A percentile compares a stretch with the other conserved stretches of the same genome.
phyloP scores from a whole-genome alignment of 805 yeast genomes.

The Kurtzmaniella cleridarum region DNA sequence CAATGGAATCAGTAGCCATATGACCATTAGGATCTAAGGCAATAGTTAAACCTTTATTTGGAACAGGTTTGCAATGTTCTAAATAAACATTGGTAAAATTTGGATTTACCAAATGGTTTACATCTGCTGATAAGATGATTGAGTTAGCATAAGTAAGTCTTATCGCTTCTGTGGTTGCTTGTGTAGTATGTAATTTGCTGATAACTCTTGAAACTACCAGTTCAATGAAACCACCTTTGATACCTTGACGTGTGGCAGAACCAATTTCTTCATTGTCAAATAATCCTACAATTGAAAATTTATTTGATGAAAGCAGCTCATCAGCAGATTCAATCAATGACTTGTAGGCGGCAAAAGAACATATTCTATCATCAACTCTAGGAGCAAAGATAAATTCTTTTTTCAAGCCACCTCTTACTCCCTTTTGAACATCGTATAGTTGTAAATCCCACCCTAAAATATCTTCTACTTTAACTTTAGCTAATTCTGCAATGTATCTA shows the following conservation, averaged over 20 bases:
- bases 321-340: conserved; percentile 44
- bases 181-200: conserved; percentile 18
- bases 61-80: conserved; percentile 74
- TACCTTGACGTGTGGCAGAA: conserved; percentile 75
- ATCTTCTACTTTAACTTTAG: conserved; percentile 54
- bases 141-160: conserved; percentile 63
- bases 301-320: conserved; percentile 20
- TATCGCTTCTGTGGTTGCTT: conserved; percentile 20
- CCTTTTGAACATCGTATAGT: conserved; percentile 76
- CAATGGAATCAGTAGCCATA: conserved; percentile 77
- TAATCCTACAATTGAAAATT: conserved; percentile 56
- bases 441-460: conserved; percentile 71
- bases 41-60: conserved; percentile 69
- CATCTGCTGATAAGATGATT: conserved; percentile 78
- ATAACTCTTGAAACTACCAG: conserved; percentile 54
- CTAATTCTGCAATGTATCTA: conserved; percentile 61
- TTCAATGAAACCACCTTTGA: conserved; percentile 71
- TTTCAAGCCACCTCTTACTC: conserved; percentile 70
- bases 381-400: conserved; percentile 78
- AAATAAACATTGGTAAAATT: conserved; percentile 64
- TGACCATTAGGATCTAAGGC: conserved; percentile 75
- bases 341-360: conserved; percentile 66
- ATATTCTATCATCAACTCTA: conserved; percentile 78
- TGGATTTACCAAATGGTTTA: conserved; percentile 77
- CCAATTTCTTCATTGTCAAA: conserved; percentile 86